These are phyloP conservation scores for Hypsizygus marmoreus DNA, from an alignment of 768 basidiomycete genomes.

Conservation along the genomic window DNA sequence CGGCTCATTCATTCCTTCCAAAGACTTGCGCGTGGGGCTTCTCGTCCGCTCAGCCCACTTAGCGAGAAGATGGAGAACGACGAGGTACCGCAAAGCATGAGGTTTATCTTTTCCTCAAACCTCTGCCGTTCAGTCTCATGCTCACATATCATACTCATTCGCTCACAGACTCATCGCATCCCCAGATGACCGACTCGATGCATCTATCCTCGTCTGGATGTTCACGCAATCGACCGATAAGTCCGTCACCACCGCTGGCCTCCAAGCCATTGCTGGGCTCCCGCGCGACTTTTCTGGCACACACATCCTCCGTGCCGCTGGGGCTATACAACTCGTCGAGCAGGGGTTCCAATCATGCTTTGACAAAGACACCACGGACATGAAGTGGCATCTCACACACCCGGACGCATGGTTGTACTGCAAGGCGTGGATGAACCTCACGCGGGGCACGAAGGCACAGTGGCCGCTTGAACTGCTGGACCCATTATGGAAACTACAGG, in stretches of 20 bases:
- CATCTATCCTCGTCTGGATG: slow-evolving; percentile 39
- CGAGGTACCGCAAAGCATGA: no score
- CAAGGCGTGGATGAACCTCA: slow-evolving; percentile 42
- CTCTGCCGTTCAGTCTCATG: no score
- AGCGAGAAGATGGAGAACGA: not conserved
- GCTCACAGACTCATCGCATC: not conserved
- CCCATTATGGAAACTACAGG: slow-evolving; percentile 35
- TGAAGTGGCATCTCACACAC: slow-evolving; percentile 39
- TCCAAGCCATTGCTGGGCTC: slow-evolving; percentile 41
- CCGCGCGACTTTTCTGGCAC: slow-evolving; percentile 39
- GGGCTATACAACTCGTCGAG: slow-evolving; percentile 33
- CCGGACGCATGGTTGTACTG: slow-evolving; percentile 38
- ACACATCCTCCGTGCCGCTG: slow-evolving; percentile 37
- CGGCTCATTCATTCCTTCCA: slow-evolving; percentile 12
- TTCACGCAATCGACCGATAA: slow-evolving; percentile 35
- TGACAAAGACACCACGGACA: slow-evolving; percentile 37
- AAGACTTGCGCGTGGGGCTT: not conserved
- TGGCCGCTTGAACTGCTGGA: slow-evolving; percentile 38
- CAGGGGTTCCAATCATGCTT: slow-evolving; percentile 39
- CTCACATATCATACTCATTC: not conserved
- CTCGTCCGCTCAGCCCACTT: not conserved
- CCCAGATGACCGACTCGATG: slow-evolving; percentile 37
- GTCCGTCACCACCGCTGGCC: slow-evolving; percentile 28
- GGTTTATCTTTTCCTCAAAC: no score
- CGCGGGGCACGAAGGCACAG: slow-evolving; percentile 32